Conservation (phyloP, 495 filamentous ascomycete genomes). For the Penicillium riverlandense region DNA sequence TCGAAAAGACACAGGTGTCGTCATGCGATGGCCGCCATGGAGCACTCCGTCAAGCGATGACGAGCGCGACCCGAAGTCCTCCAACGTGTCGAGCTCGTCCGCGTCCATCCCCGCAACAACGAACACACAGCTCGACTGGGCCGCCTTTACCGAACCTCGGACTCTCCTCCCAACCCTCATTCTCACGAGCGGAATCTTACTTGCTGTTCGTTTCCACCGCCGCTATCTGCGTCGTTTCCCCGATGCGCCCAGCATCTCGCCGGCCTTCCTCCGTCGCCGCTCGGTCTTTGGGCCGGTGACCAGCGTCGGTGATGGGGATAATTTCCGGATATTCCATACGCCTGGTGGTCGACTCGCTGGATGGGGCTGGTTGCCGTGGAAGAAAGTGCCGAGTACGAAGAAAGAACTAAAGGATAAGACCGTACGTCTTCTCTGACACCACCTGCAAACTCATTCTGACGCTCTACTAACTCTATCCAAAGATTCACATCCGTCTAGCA, state of each 20-base stretch:
- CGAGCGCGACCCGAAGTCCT: constrained; percentile 11
- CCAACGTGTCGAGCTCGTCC: constrained; percentile 5
- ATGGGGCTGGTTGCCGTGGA: constrained; percentile 83
- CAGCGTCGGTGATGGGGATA: constrained; percentile 92
- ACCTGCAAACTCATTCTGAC: background rate
- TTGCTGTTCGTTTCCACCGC: constrained; percentile 45
- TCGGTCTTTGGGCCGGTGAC: constrained; percentile 80
- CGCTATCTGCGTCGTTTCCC: constrained; percentile 77
- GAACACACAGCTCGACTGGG: constrained; percentile 43
- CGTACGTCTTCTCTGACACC: constrained; percentile 38
- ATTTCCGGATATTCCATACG: constrained; percentile 88
- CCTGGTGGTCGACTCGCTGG: constrained; percentile 80
- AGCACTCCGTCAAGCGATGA: constrained; percentile 31
- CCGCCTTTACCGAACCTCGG: constrained; percentile 56
- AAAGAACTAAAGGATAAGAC: constrained; percentile 68
- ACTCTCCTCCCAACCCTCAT: constrained; percentile 61
- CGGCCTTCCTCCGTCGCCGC: constrained; percentile 57
- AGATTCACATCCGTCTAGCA: constrained; percentile 79
- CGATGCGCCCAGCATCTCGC: constrained; percentile 60
- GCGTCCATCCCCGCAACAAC: background rate
- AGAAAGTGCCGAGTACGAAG: constrained; percentile 60
- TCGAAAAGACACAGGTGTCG: constrained; percentile 27
- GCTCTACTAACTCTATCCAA: background rate
- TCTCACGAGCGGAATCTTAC: constrained; percentile 60
- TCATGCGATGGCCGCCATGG: constrained; percentile 51